Evolutionary conservation across 2,329 filamentous ascomycete species (phyloP), one percentile per base, ranked within the genome.

Genomic region (Beauveria sp.): DNA sequence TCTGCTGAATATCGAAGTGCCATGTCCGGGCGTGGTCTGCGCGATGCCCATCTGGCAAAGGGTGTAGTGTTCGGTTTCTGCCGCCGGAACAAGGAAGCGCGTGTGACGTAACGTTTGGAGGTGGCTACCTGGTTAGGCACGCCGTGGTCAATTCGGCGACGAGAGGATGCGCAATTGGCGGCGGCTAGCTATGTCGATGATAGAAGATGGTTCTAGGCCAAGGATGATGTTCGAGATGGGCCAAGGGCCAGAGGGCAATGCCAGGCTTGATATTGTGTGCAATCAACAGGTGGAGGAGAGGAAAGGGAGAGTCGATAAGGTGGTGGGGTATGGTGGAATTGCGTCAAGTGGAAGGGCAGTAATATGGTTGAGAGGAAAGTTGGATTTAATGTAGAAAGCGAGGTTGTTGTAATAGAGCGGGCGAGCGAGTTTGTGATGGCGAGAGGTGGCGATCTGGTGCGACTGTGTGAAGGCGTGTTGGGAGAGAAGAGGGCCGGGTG

Each of bases 1-100:
- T 93, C 90, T 75, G 84, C 81, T 65, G 89, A 83, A 75, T 97
- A 97, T 79, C 85, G 83, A 71, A 80, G 74, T 71, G 79, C 77
- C 81, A 84, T 84, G 65, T 69, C 74, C 69, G 67, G 66, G 65
- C 66, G 67, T 66, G 63, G 64, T 65, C 63, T 65, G 69, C 70
- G 70, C 70, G 69, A 73, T 70, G 72, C 74, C 73, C 76, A 77
- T 77, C 68, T 64, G 65, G 57, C 28, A 53, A 54, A 42, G 43
- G 58, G 34, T 45, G 42, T 54, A 18, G 43, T 22, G 42, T 38
- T 45, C 9, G 38, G 18, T 46, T 53, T 60, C 6, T 43, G 40
- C 49, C 38, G 40, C 14, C 57, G 6, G 26, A 14, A 45, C 5
- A 28, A 60, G 57, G 57, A 20, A 53, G 57, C 57, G 57, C 49